Base-by-base conservation (phyloP, 495 filamentous ascomycete species). In the Ascodesmis nigricans region DNA sequence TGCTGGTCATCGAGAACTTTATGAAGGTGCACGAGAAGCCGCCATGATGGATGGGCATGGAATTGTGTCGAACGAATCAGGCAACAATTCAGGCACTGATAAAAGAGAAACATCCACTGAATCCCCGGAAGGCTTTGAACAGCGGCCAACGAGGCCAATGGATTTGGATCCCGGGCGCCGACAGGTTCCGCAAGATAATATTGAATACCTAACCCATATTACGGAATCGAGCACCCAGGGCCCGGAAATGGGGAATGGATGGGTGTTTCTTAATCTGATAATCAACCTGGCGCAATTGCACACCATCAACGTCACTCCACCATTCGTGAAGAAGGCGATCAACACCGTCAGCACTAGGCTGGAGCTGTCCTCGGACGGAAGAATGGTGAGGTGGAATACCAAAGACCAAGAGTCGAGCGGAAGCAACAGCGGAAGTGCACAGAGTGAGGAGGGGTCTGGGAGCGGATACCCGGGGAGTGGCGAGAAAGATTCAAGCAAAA, bases 201-300 rank as follows among this genome's bases (percentile, higher is more conserved):
- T 81, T 42, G 59, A 73, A 9, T 81, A 81, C 48, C 71, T 81
- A 35, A 64, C 67, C 15, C 75, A 75, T 53, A 56, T 83, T 63
- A 23, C 64, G 63, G 1, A 40, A 38, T 40, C 39, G 31, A 43
- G 31, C 7, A 38, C 52, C 20, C 43, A 49, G 33, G 60, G 72
- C 39, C 57, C 59, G 21, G 56, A 61, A 10, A 58, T 65, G 38
- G 58, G 55, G 9, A 62, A 66, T 36, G 73, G 73, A 10, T 84
- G 77, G 77, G 66, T 83, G 8, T 81, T 78, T 45, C 62, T 84
- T n/a, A 82, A 81, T 43, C 56, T 84, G 11, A 61, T 84, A 19
- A 70, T 66, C 49, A 79, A 77, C 54, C 66, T 84, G 58, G 77
- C 77, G 1, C 77, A 83, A 53, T 58, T 84, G 14, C 75, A 80